Conservation (phyloP, 345 rosid genomes). For the Cardamine occulta region DNA sequence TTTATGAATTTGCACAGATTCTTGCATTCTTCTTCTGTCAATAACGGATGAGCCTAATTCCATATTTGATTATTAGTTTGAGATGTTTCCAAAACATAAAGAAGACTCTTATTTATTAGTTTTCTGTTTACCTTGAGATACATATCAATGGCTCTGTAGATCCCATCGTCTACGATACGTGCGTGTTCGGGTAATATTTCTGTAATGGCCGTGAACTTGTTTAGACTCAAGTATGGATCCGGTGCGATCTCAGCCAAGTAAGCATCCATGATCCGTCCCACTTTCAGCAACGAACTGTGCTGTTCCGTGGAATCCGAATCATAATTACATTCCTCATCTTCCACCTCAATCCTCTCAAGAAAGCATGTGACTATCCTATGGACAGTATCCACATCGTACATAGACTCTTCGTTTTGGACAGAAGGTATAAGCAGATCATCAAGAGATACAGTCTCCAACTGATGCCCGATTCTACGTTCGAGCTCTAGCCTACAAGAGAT, state of each 20-base stretch:
- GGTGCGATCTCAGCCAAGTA: slow-evolving; percentile 87
- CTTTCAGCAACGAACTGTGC: slow-evolving; percentile 71
- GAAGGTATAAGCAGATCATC: slow-evolving; percentile 90
- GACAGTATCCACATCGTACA: slow-evolving; percentile 77
- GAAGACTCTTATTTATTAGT: background rate
- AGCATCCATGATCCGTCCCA: slow-evolving; percentile 78
- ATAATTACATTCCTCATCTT: slow-evolving; percentile 46
- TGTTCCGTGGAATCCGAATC: slow-evolving; percentile 50
- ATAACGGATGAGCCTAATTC: slow-evolving; percentile 65
- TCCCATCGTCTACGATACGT: slow-evolving; percentile 79
- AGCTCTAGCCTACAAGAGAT: slow-evolving; percentile 68
- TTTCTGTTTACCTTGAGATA: slow-evolving; percentile 66
- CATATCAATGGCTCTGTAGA: slow-evolving; percentile 80
- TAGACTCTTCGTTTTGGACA: slow-evolving; percentile 59
- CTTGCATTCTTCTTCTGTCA: slow-evolving; percentile 66
- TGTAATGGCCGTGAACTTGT: slow-evolving; percentile 67
- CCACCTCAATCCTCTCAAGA: slow-evolving; percentile 68
- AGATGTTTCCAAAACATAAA: slow-evolving; percentile 7
- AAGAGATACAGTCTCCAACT: slow-evolving; percentile 65
- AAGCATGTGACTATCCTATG: slow-evolving; percentile 67
- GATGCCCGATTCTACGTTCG: slow-evolving; percentile 62
- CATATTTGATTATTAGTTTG: slow-evolving; percentile 18
- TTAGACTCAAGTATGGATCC: slow-evolving; percentile 73
- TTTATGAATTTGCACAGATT: slow-evolving; percentile 71
- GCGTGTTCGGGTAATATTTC: slow-evolving; percentile 78